These are phyloP conservation scores for Picea abies DNA, from an alignment of 83 land plant genomes.

Conservation along the genomic window DNA sequence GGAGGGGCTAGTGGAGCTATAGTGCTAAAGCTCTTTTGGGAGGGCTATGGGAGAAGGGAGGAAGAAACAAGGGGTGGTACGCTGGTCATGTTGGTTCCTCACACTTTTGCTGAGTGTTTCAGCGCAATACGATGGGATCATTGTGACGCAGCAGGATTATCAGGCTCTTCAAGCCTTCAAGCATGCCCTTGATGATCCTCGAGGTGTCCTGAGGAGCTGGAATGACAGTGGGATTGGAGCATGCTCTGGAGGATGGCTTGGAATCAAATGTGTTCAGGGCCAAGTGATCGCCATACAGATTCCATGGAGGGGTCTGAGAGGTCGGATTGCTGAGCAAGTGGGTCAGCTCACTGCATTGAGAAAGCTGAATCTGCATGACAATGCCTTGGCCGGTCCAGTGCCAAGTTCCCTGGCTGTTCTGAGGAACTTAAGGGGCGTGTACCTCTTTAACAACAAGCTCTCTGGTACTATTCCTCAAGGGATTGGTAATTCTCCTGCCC, in stretches of 20 bases:
- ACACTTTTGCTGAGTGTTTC: not conserved
- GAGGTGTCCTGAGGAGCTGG: constrained; percentile 71
- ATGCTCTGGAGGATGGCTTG: constrained; percentile 84
- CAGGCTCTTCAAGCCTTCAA: constrained; percentile 65
- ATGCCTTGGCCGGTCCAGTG: constrained; percentile 58
- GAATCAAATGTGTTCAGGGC: constrained; percentile 84
- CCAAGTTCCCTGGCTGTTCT: constrained; percentile 70
- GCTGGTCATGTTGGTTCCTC: not conserved
- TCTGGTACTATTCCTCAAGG: constrained; percentile 76
- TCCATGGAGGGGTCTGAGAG: constrained; percentile 81
- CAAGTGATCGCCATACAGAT: constrained; percentile 83
- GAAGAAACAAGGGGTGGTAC: constrained; percentile 1
- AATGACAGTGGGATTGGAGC: constrained; percentile 73
- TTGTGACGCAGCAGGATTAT: constrained; percentile 48
- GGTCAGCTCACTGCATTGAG: constrained; percentile 76
- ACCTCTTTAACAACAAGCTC: constrained; percentile 76
- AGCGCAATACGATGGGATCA: constrained; percentile 44
- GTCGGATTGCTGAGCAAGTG: constrained; percentile 61
- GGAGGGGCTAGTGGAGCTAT: not conserved
- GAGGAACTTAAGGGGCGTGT: constrained; percentile 66
- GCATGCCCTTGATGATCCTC: constrained; percentile 52
- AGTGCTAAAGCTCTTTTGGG: not conserved
- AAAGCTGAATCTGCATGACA: constrained; percentile 88
- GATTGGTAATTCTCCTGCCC: constrained; percentile 54
- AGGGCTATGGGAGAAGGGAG: not conserved